Percentiles rank a stretch among this genome's conserved stretches.
phyloP scores from a whole-genome alignment of 1,284 basidiomycete genomes.

The Trichosporon sp. region DNA sequence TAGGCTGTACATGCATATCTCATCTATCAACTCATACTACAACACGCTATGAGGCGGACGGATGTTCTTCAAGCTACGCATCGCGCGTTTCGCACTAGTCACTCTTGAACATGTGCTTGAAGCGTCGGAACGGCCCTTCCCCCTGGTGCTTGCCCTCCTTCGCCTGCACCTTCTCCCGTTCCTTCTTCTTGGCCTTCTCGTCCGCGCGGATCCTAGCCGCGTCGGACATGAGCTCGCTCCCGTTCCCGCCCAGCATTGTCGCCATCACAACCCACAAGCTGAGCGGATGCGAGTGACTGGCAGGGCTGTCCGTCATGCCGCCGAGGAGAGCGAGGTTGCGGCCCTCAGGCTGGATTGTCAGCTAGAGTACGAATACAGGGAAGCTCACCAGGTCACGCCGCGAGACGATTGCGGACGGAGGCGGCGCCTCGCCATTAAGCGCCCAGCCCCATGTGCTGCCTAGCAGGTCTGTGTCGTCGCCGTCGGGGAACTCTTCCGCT shows the following conservation, averaged over 20 bases:
- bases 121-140: not conserved
- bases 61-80: too few relatives aligned
- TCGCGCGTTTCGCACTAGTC: not conserved
- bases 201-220: constrained; percentile 15
- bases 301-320: constrained; percentile 49
- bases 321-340: constrained; percentile 52
- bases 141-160: not conserved
- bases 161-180: constrained; percentile 7
- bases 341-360: constrained; percentile 45
- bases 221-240: not conserved
- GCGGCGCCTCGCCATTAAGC: constrained; percentile 54
- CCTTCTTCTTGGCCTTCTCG: constrained; percentile 4
- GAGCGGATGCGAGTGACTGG: constrained; percentile 29
- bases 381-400: constrained; percentile 53
- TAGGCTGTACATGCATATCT: not conserved
- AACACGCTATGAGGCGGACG: too few relatives aligned
- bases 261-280: constrained; percentile 26
- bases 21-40: too few relatives aligned
- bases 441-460: constrained; percentile 52
- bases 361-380: not conserved
- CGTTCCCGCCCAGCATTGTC: not conserved
- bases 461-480: not conserved
- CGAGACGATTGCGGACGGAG: constrained; percentile 54
- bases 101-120: constrained; percentile 10
- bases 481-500: not conserved